phyloP scores from a whole-genome alignment of 345 rosid genomes.

The Brassica napus region DNA sequence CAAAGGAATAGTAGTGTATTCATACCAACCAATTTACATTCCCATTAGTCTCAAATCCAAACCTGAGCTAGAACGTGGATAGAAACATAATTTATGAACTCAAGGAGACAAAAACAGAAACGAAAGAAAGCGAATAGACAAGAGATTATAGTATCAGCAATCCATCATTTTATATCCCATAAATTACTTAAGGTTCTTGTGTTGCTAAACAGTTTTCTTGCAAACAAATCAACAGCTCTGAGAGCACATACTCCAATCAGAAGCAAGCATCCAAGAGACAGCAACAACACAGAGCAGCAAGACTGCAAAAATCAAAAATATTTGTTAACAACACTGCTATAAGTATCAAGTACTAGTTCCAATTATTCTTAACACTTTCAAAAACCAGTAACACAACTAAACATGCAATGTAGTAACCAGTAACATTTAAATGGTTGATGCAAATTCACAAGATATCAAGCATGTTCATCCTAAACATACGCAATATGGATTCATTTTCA shows the following conservation, averaged over 20 bases:
- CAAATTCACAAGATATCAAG: not conserved
- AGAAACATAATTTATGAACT: slow-evolving; percentile 18
- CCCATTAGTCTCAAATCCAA: slow-evolving; percentile 27
- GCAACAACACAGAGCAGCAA: slow-evolving; percentile 49
- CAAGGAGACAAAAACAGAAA: slow-evolving; percentile 20
- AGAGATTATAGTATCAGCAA: not conserved
- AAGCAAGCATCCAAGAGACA: slow-evolving; percentile 47
- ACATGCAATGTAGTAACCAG: slow-evolving; percentile 4
- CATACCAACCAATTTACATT: slow-evolving; percentile 36
- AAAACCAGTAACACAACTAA: not conserved
- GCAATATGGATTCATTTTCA: not conserved
- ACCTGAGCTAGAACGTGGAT: slow-evolving; percentile 10
- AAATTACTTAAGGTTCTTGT: not conserved
- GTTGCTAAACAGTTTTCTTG: not conserved
- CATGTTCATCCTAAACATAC: not conserved
- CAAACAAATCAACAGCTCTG: not conserved
- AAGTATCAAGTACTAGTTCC: not conserved
- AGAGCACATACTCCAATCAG: slow-evolving; percentile 33
- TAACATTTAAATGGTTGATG: not conserved
- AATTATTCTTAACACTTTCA: not conserved
- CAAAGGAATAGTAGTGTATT: slow-evolving; percentile 9
- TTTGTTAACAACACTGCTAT: not conserved
- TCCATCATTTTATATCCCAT: not conserved
- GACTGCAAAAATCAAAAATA: slow-evolving; percentile 34
- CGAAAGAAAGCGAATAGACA: slow-evolving; percentile 13